Percentiles rank a stretch among this genome's conserved stretches.
phyloP scores from a whole-genome alignment of 371 early-diverging fungal genomes.

The Mortierella sp. region DNA sequence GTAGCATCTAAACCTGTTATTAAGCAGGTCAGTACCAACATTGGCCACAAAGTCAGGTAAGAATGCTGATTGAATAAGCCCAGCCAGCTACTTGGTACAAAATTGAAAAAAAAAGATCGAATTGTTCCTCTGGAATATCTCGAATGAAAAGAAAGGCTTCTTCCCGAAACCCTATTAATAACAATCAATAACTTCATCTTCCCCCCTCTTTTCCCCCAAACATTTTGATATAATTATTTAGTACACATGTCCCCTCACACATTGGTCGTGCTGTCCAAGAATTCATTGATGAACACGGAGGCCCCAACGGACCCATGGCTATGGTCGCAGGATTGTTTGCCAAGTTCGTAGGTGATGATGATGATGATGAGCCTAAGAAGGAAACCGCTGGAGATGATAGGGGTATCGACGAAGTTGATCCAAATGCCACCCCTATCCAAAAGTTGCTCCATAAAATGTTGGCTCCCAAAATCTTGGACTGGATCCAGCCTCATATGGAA shows the following conservation, averaged over 20 bases:
- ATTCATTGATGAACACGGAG: conserved; percentile 41
- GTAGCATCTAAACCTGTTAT: conserved; percentile 41
- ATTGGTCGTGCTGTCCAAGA: conserved; percentile 36
- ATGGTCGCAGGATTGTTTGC: conserved; percentile 31
- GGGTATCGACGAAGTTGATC: conserved; percentile 17
- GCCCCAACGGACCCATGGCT: conserved; percentile 21
- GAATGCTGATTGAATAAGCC: background rate
- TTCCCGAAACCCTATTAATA: background rate
- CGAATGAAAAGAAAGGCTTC: background rate
- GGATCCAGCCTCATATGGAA: conserved; percentile 37
- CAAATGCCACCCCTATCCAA: conserved; percentile 20
- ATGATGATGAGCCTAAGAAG: conserved; percentile 13
- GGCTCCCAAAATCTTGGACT: conserved; percentile 35
- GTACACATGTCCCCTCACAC: conserved; percentile 33
- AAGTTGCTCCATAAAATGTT: conserved; percentile 24
- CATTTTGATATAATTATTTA: background rate
- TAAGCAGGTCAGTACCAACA: conserved; percentile 44
- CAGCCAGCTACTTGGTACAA: background rate
- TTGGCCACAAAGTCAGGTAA: conserved; percentile 37
- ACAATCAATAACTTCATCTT: background rate
- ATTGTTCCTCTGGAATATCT: background rate
- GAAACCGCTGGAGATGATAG: conserved; percentile 18
- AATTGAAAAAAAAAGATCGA: background rate
- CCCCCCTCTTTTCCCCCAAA: background rate
- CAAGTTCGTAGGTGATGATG: conserved; percentile 19